A percentile compares a stretch with the other conserved stretches of the same genome.
Evolutionary conservation across 148 eudicot genomes (phyloP).

Genomic region (Tetragonia tetragonoides): DNA sequence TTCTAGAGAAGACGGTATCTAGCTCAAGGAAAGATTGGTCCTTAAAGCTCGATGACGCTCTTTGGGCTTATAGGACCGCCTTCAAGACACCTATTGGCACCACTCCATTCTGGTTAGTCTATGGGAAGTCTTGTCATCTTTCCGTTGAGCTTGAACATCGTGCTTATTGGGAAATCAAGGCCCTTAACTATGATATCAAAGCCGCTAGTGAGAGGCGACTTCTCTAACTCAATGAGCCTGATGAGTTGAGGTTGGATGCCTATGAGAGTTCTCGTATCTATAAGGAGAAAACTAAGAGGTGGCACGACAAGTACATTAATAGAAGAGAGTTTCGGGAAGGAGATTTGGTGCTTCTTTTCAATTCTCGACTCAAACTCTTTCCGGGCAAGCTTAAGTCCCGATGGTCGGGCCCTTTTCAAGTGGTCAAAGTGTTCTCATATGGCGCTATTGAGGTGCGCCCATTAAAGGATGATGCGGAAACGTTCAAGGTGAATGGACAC

Average conservation of each 20-base stretch:
- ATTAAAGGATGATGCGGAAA: no score
- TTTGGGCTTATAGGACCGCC: background rate
- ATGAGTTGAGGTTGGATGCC: background rate
- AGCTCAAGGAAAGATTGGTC: background rate
- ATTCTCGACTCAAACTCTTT: no score
- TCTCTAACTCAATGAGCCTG: background rate
- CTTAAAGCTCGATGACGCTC: background rate
- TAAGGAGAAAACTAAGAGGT: background rate
- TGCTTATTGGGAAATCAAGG: background rate
- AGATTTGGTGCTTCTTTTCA: no score
- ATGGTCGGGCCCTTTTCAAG: no score
- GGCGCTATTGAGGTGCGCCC: no score
- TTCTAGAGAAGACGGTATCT: background rate
- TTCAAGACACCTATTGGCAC: background rate
- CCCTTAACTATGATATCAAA: background rate
- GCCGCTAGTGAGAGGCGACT: background rate
- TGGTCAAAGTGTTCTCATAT: no score
- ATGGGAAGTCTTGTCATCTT: background rate
- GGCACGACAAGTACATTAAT: background rate
- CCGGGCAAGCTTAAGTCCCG: no score
- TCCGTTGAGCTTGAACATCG: background rate
- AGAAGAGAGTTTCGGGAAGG: no score
- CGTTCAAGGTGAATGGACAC: no score
- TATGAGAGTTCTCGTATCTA: background rate
- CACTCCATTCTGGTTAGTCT: background rate